phyloP scores from a whole-genome alignment of 371 early-diverging fungal species.

The Chytridiales sp. region DNA sequence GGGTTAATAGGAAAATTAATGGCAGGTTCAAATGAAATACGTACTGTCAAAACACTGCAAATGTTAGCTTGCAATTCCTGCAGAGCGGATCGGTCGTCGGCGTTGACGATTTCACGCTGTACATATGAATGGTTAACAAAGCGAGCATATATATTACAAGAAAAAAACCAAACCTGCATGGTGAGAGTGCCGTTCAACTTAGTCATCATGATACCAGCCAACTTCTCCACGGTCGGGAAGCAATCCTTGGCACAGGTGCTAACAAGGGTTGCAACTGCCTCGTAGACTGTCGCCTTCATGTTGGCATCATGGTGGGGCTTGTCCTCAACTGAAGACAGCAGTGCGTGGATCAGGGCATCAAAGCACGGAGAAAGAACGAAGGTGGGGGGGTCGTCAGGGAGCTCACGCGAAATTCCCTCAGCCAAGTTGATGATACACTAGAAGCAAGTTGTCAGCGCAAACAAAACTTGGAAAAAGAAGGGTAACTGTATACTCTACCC shows the following conservation, averaged over 20 bases:
- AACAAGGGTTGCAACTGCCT: slow-evolving; percentile 79
- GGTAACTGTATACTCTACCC: slow-evolving; percentile 45
- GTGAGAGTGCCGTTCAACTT: slow-evolving; percentile 71
- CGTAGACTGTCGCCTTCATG: slow-evolving; percentile 87
- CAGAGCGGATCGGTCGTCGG: slow-evolving; percentile 76
- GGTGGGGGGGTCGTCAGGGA: slow-evolving; percentile 54
- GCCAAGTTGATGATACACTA: slow-evolving; percentile 84
- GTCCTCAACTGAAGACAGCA: slow-evolving; percentile 64
- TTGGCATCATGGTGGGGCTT: slow-evolving; percentile 64
- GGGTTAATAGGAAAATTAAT: background rate
- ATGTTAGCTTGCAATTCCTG: slow-evolving; percentile 87
- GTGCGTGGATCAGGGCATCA: slow-evolving; percentile 70
- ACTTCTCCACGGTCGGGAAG: slow-evolving; percentile 65
- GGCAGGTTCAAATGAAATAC: background rate
- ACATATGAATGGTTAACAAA: slow-evolving; percentile 25
- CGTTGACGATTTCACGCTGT: slow-evolving; percentile 70
- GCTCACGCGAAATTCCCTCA: slow-evolving; percentile 61
- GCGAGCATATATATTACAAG: background rate
- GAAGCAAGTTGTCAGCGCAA: background rate
- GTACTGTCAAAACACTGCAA: slow-evolving; percentile 75
- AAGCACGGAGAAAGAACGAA: slow-evolving; percentile 78
- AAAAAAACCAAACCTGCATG: slow-evolving; percentile 49
- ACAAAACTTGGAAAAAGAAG: background rate
- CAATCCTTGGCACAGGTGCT: slow-evolving; percentile 59
- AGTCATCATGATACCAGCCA: slow-evolving; percentile 71